Base-by-base conservation (phyloP, 768 basidiomycete genomes). In the Agrocybe chaxingu region DNA sequence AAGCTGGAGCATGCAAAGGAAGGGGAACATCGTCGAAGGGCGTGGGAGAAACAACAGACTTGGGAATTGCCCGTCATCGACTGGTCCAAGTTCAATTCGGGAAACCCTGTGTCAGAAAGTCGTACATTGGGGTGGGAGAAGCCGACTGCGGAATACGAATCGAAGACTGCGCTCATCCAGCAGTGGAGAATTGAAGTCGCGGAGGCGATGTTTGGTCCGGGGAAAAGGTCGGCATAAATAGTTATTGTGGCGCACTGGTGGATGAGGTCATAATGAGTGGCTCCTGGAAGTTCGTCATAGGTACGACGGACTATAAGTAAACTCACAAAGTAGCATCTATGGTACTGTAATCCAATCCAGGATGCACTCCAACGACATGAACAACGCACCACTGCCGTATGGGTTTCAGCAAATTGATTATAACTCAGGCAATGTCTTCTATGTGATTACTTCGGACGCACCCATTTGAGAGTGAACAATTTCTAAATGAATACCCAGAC, bases 401-500 rank as follows among this genome's bases (percentile, higher is more conserved):
- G 84, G 83, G 34, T 85, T 79, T 18, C 60, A 72, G 45, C 73
- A 81, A 54, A 62, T 67, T 32, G 82, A 85, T 48, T 45, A 64
- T 7, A 40, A 60, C 31, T 61, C 72, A 19, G 64, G 74, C 0
- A 78, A 71, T 48, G 61, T 66, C 0, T 85, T 78, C 67, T 85
- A 77, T 67, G 82, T 78, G 50, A 45, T 70, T 32, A 11, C 19
- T 44, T 33, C 18, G 87, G 88, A 72, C 74, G 1, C 86, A 90
- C 59, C 87, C 88, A 1, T 79, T 79, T 51, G 83, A 88, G 49
- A 85, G 88, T 61, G 78, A 82, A 41, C 72, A 79, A 45, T 88
- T 76, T 63, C 70, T 86, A n/a, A 57, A 52, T 4, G 75, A 79
- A 41, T 77, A 85, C 53, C 80, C 83, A 7, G 75, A 80, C 3